phyloP scores from a whole-genome alignment of 2,329 filamentous ascomycete species.

The Chrysoporthe puriensis region DNA sequence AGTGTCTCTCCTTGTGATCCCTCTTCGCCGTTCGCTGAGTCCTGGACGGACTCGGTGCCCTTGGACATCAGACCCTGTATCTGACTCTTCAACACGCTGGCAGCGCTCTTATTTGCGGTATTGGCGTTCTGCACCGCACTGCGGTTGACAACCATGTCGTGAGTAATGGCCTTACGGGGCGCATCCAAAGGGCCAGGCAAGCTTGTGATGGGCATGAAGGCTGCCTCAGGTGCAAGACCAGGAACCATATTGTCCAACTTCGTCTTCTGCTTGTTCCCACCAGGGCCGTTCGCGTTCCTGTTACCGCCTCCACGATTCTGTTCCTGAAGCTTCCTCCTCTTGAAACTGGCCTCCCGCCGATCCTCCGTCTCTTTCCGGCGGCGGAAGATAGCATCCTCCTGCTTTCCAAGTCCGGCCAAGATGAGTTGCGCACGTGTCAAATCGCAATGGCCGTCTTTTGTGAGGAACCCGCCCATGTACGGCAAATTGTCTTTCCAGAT shows the following conservation, averaged over 20 bases:
- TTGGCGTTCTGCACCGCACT: constrained; percentile 69
- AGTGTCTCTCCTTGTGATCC: constrained; percentile 38
- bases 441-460: constrained; percentile 91
- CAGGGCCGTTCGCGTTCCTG: constrained; percentile 40
- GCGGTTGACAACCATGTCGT: constrained; percentile 86
- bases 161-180: constrained; percentile 65
- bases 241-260: constrained; percentile 31
- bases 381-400: constrained; percentile 92
- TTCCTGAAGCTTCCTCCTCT: constrained; percentile 75
- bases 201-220: constrained; percentile 47
- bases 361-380: constrained; percentile 86
- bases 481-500: constrained; percentile 96
- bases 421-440: constrained; percentile 86
- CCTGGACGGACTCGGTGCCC: constrained; percentile 14
- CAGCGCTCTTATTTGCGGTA: constrained; percentile 90
- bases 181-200: constrained; percentile 53
- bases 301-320: constrained; percentile 42
- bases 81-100: constrained; percentile 82
- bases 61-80: constrained; percentile 57
- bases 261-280: constrained; percentile 28
- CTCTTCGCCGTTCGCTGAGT: constrained; percentile 25
- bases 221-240: constrained; percentile 29
- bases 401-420: constrained; percentile 82
- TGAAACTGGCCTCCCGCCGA: constrained; percentile 76
- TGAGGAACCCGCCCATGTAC: constrained; percentile 92